These are phyloP conservation scores for Suillus weaverae DNA, from an alignment of 768 basidiomycete genomes.

Conservation along the genomic window DNA sequence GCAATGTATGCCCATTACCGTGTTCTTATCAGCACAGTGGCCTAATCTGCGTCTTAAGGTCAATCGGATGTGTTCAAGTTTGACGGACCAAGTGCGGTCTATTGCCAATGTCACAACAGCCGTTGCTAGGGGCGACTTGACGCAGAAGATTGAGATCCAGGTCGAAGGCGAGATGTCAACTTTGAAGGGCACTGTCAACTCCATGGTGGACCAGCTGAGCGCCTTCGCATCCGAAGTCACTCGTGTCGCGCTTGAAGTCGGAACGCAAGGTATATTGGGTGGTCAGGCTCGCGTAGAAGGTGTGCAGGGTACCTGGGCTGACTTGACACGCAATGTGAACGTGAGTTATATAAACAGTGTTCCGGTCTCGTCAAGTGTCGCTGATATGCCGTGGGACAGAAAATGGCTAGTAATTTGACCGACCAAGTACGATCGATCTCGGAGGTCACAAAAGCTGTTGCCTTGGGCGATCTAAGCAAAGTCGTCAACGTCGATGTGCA, in stretches of 20 bases:
- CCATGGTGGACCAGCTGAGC: constrained; percentile 91
- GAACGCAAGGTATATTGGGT: constrained; percentile 87
- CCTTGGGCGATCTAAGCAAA: constrained; percentile 79
- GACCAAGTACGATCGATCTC: constrained; percentile 91
- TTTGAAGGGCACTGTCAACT: constrained; percentile 82
- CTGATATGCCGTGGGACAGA: constrained; percentile 40
- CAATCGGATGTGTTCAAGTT: constrained; percentile 77
- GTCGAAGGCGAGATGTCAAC: constrained; percentile 88
- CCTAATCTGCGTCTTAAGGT: constrained; percentile 42
- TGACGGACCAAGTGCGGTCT: constrained; percentile 80
- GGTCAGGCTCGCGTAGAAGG: constrained; percentile 89
- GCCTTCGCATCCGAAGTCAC: constrained; percentile 85
- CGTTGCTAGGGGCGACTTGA: constrained; percentile 88
- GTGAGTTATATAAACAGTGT: constrained; percentile 37
- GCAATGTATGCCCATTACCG: constrained; percentile 50
- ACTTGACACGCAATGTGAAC: constrained; percentile 88
- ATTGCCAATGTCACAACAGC: constrained; percentile 87
- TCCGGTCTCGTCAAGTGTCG: background rate
- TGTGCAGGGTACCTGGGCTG: constrained; percentile 92
- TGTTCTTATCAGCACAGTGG: background rate
- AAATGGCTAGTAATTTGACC: constrained; percentile 85
- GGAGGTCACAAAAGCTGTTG: constrained; percentile 77
- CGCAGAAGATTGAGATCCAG: constrained; percentile 90
- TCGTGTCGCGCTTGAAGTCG: constrained; percentile 84
- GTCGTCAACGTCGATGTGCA: constrained; percentile 90